These are phyloP conservation scores for Tolypocladium endophyticum DNA, from an alignment of 2,329 filamentous ascomycete species.

Conservation along the genomic window DNA sequence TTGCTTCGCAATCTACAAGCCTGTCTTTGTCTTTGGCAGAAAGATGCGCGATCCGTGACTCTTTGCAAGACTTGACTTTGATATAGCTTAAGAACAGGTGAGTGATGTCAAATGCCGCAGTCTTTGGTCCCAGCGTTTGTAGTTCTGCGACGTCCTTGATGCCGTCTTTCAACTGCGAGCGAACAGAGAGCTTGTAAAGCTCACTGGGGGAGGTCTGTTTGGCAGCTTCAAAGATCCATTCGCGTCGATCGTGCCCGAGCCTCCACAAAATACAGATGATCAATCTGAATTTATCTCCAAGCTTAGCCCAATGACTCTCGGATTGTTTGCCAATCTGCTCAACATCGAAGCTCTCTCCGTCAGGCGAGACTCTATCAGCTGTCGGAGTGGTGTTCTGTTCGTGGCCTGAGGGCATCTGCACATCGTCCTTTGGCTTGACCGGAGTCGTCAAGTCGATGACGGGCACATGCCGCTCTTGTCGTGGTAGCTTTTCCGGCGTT, in stretches of 20 bases:
- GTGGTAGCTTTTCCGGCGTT: slow-evolving; percentile 5
- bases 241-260: slow-evolving; percentile 17
- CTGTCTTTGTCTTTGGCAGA: slow-evolving; percentile 8
- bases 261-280: slow-evolving; percentile 18
- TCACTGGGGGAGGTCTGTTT: slow-evolving; percentile 9
- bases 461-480: not conserved
- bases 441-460: slow-evolving; percentile 17
- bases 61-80: slow-evolving; percentile 11
- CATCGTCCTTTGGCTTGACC: slow-evolving; percentile 1
- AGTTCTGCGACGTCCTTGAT: slow-evolving; percentile 5
- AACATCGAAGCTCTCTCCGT: slow-evolving; percentile 2
- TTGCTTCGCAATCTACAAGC: slow-evolving; percentile 2
- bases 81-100: slow-evolving; percentile 19
- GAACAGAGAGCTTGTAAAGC: slow-evolving; percentile 3
- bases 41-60: slow-evolving; percentile 11
- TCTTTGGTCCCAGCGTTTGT: slow-evolving; percentile 2
- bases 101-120: slow-evolving; percentile 18
- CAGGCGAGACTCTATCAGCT: not conserved
- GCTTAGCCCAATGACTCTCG: slow-evolving; percentile 13
- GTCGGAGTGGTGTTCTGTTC: not conserved
- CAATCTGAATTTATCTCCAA: slow-evolving; percentile 17
- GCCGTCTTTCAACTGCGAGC: slow-evolving; percentile 5
- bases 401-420: not conserved
- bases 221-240: slow-evolving; percentile 12
- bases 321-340: slow-evolving; percentile 9